Conservation (phyloP, 1,139 yeast genomes). For the Taphrina flavorubra region DNA sequence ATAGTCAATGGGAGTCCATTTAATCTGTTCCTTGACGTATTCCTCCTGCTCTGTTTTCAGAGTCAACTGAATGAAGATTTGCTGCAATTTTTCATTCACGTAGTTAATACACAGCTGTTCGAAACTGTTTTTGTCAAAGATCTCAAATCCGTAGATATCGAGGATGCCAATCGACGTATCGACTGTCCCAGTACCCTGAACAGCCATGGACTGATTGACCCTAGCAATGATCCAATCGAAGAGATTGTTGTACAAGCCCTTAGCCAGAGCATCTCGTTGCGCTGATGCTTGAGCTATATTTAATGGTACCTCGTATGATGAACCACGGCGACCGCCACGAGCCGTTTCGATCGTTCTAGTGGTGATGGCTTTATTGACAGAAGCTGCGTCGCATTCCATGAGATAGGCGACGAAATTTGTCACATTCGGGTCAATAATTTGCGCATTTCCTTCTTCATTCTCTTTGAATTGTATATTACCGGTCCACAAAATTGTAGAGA, state of each 20-base stretch:
- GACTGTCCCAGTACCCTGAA: slow-evolving; percentile 53
- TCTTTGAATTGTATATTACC: slow-evolving; percentile 89
- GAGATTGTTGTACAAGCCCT: slow-evolving; percentile 87
- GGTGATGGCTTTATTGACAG: slow-evolving; percentile 69
- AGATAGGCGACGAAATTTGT: slow-evolving; percentile 93
- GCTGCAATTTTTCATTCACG: slow-evolving; percentile 95
- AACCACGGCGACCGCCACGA: slow-evolving; percentile 80
- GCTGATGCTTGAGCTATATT: slow-evolving; percentile 92
- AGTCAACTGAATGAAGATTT: slow-evolving; percentile 92
- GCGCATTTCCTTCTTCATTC: slow-evolving; percentile 79
- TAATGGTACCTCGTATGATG: slow-evolving; percentile 91
- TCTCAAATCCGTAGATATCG: slow-evolving; percentile 98
- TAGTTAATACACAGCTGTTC: slow-evolving; percentile 97
- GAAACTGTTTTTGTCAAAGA: slow-evolving; percentile 93
- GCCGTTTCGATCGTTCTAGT: slow-evolving; percentile 88
- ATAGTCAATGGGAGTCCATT: slow-evolving; percentile 97
- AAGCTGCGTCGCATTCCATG: slow-evolving; percentile 74
- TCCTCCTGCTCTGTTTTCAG: slow-evolving; percentile 97
- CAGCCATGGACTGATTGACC: slow-evolving; percentile 74
- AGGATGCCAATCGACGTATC: slow-evolving; percentile 79
- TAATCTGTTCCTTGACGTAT: slow-evolving; percentile 89
- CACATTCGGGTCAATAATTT: slow-evolving; percentile 80
- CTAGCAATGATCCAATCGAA: slow-evolving; percentile 98
- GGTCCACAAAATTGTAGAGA: slow-evolving; percentile 89
- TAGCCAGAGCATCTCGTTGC: slow-evolving; percentile 92